Conservation (phyloP, 352 stramenopile genomes). For the Phytopythium aichiense region DNA sequence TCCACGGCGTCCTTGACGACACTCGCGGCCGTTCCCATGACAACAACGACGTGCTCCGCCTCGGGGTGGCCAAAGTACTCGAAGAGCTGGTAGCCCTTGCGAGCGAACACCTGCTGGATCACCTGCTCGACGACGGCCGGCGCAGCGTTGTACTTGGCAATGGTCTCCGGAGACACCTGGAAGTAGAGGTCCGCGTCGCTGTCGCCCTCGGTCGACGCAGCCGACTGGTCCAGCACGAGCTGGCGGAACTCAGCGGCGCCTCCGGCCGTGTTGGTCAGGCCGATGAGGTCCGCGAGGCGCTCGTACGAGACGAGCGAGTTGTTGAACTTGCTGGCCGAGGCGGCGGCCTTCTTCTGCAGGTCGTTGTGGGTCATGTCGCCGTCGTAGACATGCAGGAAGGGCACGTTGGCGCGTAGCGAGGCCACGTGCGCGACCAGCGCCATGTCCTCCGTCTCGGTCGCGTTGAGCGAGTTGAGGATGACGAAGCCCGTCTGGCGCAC, state of each 20-base stretch:
- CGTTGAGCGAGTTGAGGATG: conserved; percentile 86
- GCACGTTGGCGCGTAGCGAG: conserved; percentile 86
- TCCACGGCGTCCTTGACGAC: conserved; percentile 88
- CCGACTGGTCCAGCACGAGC: conserved; percentile 55
- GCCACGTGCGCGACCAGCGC: conserved; percentile 88
- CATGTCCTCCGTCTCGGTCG: conserved; percentile 90
- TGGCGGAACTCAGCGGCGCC: conserved; percentile 53
- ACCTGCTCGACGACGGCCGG: conserved; percentile 70
- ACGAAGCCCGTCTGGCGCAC: conserved; percentile 88
- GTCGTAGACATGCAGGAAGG: conserved; percentile 93
- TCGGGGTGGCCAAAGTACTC: conserved; percentile 87
- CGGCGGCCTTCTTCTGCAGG: conserved; percentile 46
- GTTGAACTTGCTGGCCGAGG: conserved; percentile 49
- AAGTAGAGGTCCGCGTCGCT: conserved; percentile 89
- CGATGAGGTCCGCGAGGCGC: conserved; percentile 61
- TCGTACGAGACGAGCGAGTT: conserved; percentile 68
- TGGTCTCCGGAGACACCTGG: conserved; percentile 85
- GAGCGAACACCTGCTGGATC: conserved; percentile 68
- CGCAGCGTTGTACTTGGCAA: conserved; percentile 74
- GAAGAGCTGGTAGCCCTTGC: conserved; percentile 88
- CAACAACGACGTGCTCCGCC: conserved; percentile 86
- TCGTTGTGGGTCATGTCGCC: conserved; percentile 88
- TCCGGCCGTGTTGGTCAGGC: conserved; percentile 33
- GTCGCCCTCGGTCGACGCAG: conserved; percentile 37
- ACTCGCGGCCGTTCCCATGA: conserved; percentile 88